Evolutionary conservation across 1,284 basidiomycete species (phyloP), one percentile per base, ranked within the genome.

Genomic region (Entoloma clypeatum): DNA sequence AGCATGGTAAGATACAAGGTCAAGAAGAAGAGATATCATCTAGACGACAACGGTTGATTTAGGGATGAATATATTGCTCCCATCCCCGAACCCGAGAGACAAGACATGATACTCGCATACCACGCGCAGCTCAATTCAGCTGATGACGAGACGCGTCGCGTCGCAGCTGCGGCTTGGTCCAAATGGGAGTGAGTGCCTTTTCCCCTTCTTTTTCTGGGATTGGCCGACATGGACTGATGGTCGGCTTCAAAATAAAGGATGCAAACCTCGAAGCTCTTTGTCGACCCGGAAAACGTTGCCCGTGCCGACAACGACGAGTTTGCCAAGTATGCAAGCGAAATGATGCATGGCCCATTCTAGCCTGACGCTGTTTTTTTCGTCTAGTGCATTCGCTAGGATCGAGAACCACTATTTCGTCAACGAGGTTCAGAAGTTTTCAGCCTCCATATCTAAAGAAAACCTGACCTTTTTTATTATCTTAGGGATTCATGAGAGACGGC

Each of bases 331-430:
- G 75, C 68, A 21, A 19, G 18, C 37, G 41, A 14, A 27, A 13
- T 35, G 21, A 22, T 16, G 14, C 26, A 13, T 19, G 25, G 3
- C 26, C 36, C 10, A 4, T 28, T 22, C 8, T 13, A 21, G 36
- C 30, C 19, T 36, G 17, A 36, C 24, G 19, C 13, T 9, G 14
- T 23, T 9, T 28, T 23, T 40, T 24, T 26, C 44, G 36, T 33
- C 33, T 49, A 91, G 86, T 55, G 86, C 89, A 2, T 94, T 93
- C 60, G 90, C 92, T 4, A 69, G 83, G 32, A 94, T 96, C 47
- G 93, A 96, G 67, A 90, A 91, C 55, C 92, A 96, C 58, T 97
- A 88, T 63, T 95, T 96, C 57, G 69, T 91, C 37, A 88, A 91
- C 54, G 74, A 76, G 30, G 81, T 83, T 43, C 36, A 71, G 57